Conservation (phyloP, 1,284 basidiomycete genomes). For the Ustilago bromivora region DNA sequence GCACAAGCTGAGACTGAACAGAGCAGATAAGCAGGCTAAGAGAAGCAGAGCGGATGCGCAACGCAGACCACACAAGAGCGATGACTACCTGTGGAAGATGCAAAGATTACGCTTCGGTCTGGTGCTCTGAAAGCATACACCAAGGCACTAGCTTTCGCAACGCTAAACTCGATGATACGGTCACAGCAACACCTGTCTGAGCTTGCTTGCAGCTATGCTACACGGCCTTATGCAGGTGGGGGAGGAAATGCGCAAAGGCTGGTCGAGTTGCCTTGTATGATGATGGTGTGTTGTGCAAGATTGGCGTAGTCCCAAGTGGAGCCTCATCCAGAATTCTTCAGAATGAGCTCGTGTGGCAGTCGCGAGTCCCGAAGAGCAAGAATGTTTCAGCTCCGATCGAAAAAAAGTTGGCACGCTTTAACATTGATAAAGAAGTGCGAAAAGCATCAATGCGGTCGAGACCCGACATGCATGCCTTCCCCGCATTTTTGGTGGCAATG, state of each 20-base stretch:
- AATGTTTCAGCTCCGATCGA: conserved; percentile 10
- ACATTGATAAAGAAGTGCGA: not conserved
- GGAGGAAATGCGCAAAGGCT: not conserved
- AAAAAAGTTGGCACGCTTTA: not conserved
- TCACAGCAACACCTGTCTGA: not conserved
- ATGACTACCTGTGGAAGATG: conserved; percentile 9
- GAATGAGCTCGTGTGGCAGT: conserved; percentile 1
- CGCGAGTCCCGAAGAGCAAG: conserved; percentile 9
- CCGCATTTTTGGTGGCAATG: conserved; percentile 34
- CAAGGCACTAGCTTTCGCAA: not conserved
- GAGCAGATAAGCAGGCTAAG: conserved; percentile 11
- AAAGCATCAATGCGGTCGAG: not conserved
- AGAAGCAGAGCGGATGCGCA: conserved; percentile 16
- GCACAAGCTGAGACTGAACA: conserved; percentile 14
- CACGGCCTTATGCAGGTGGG: not conserved
- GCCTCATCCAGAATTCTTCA: not conserved
- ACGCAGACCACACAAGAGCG: conserved; percentile 25
- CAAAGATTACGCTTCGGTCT: conserved; percentile 13
- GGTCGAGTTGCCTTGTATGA: conserved; percentile 9
- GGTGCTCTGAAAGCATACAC: conserved; percentile 10
- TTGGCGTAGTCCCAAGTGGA: not conserved
- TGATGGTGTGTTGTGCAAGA: conserved; percentile 5
- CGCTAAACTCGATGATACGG: not conserved
- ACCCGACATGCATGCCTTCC: conserved; percentile 18
- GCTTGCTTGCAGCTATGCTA: not conserved